Evolutionary conservation across 2,329 filamentous ascomycete species (phyloP), one percentile per base, ranked within the genome.

Genomic region (Eutypella sp.): DNA sequence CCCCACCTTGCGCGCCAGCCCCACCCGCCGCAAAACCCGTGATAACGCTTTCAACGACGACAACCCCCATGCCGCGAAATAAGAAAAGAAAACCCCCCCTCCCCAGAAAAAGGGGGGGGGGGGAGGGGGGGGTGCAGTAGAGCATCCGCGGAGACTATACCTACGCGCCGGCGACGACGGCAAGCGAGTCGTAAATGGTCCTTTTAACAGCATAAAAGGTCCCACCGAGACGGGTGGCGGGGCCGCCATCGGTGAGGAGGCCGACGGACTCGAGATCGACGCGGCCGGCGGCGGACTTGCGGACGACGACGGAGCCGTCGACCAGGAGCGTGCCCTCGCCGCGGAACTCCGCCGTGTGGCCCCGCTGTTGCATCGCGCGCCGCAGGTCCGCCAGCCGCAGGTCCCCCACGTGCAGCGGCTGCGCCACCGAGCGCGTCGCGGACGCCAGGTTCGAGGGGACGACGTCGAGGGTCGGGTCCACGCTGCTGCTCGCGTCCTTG

Each of bases 391-490:
- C 89, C 16, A 99, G 78, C 19, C 92, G 81, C 36, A 97, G 71
- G 64, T 99, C 93, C 51, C 93, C 93, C 3, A 99, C 93, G 64
- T 97, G 93, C 39, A 99, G 82, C 10, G 93, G 90, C 53, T 92
- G 89, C 0, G 89, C 85, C 27, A 86, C 82, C 3, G 87, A 84
- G 50, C 88, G 78, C 7, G 86, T 85, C 0, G 87, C 84, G 1
- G 88, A 84, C 3, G 83, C 79, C 67, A 91, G 72, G 47, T 71
- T 75, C 8, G 68, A 66, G 4, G 80, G 78, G 4, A 83, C 62
- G 11, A 81, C 64, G 50, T 80, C 76, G 8, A 84, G 68, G 1
- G 68, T 74, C 0, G 78, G 77, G 27, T 77, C 65, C 11, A 60
- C 3, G 59, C 54, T 5, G 49, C 54, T 25, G 52, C 41, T 8